These are phyloP conservation scores for Garcia nutans DNA, from an alignment of 345 rosid species.

Conservation along the genomic window DNA sequence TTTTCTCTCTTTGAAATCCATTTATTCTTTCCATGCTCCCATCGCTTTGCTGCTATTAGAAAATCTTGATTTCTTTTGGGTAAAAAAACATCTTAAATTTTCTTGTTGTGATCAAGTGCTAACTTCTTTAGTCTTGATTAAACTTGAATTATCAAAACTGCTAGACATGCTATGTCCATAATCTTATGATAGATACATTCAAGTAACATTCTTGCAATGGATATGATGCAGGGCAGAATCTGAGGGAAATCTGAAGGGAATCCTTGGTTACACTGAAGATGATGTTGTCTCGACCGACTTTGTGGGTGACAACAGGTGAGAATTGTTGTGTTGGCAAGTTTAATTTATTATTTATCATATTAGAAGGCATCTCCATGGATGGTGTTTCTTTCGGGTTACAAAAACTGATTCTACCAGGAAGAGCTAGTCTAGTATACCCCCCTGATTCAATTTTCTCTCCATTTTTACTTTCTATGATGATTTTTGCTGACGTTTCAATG, in stretches of 20 bases:
- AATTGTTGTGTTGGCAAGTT: neutral
- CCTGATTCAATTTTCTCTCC: neutral
- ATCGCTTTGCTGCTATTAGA: neutral
- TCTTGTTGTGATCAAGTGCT: neutral
- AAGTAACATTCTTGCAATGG: neutral
- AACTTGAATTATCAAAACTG: neutral
- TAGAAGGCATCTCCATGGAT: no score
- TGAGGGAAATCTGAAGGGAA: conserved; percentile 56
- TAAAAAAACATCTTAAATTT: neutral
- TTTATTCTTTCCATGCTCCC: neutral
- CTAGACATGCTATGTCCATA: neutral
- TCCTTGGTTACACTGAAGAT: conserved; percentile 61
- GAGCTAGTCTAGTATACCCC: no score
- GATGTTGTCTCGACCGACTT: conserved; percentile 64
- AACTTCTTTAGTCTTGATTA: neutral
- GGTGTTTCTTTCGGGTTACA: no score
- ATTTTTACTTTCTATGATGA: neutral
- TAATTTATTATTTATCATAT: no score
- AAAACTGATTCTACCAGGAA: no score
- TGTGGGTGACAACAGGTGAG: conserved; percentile 59
- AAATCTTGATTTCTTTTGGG: neutral
- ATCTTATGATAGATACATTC: neutral
- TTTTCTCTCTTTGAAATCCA: neutral
- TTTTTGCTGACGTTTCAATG: neutral
- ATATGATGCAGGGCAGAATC: conserved; percentile 48